Evolutionary conservation across 495 filamentous ascomycete genomes (phyloP).

Genomic region (Hypoxylon perforatum): DNA sequence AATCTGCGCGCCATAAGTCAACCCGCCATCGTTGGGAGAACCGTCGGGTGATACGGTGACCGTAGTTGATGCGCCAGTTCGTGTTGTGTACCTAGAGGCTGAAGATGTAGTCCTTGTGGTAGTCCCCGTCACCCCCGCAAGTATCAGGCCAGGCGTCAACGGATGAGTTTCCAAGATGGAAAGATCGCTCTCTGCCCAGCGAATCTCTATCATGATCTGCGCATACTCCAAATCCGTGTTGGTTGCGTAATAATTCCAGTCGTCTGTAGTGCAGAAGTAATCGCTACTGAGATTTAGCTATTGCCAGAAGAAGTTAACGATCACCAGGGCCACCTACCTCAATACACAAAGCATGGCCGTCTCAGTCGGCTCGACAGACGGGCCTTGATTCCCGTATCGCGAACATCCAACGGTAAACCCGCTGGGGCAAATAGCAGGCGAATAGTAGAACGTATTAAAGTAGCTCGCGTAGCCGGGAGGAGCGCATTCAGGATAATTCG

Average conservation of each 20-base stretch:
- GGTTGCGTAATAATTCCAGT: constrained; percentile 31
- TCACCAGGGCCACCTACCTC: constrained; percentile 10
- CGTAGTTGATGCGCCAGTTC: constrained; percentile 14
- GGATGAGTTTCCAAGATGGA: constrained; percentile 35
- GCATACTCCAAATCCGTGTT: constrained; percentile 20
- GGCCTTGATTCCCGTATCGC: constrained; percentile 31
- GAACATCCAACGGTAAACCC: constrained; percentile 33
- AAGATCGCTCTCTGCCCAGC: constrained; percentile 34
- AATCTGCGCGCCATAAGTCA: constrained; percentile 18
- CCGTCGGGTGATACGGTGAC: not conserved
- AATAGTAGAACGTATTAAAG: constrained; percentile 32
- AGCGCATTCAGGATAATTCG: constrained; percentile 8
- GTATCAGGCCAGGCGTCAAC: constrained; percentile 25
- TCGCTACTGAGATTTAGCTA: constrained; percentile 12
- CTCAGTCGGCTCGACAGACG: constrained; percentile 29
- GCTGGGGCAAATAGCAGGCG: constrained; percentile 32
- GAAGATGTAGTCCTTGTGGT: not conserved
- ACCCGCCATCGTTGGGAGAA: not conserved
- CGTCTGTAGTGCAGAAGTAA: constrained; percentile 15
- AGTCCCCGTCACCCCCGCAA: constrained; percentile 1
- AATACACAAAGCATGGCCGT: constrained; percentile 39
- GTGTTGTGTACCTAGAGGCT: not conserved
- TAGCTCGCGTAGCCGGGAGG: constrained; percentile 28
- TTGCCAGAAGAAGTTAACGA: not conserved
- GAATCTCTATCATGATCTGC: constrained; percentile 31